Evolutionary conservation across 2,329 filamentous ascomycete genomes (phyloP).

Genomic region (Mycosphaerella arachidis): DNA sequence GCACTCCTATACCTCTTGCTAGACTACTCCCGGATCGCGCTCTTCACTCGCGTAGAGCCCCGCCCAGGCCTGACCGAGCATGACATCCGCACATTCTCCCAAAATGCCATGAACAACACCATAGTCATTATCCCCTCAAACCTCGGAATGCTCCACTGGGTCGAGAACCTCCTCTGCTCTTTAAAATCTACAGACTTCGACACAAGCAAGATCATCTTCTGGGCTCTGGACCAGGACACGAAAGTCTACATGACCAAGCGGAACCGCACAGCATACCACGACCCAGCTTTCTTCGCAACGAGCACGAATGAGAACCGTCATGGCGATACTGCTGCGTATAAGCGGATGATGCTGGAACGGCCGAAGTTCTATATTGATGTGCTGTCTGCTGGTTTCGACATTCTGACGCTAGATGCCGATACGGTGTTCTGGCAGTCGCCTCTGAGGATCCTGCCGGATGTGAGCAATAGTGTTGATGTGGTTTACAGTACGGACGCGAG

Average conservation of each 20-base stretch:
- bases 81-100: conserved; percentile 1
- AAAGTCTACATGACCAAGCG: not conserved
- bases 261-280: conserved; percentile 13
- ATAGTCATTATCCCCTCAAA: conserved; percentile 15
- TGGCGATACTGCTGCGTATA: conserved; percentile 17
- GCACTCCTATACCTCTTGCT: not conserved
- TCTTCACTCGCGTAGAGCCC: not conserved
- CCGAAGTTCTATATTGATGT: conserved; percentile 19
- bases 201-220: conserved; percentile 15
- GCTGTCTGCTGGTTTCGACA: conserved; percentile 15
- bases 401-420: conserved; percentile 23
- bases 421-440: conserved; percentile 18
- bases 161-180: conserved; percentile 16
- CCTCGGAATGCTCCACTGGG: conserved; percentile 15
- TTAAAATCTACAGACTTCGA: conserved; percentile 8
- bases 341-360: conserved; percentile 18
- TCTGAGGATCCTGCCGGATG: conserved; percentile 5
- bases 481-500: conserved; percentile 19
- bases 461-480: conserved; percentile 6
- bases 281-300: conserved; percentile 13
- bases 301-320: conserved; percentile 16
- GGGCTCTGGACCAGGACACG: conserved; percentile 17
- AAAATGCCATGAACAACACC: conserved; percentile 10
- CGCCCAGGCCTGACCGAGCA: not conserved
- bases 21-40: not conserved